Evolutionary conservation across 2,329 filamentous ascomycete genomes (phyloP).

Genomic region (Keithomyces neogunnii): DNA sequence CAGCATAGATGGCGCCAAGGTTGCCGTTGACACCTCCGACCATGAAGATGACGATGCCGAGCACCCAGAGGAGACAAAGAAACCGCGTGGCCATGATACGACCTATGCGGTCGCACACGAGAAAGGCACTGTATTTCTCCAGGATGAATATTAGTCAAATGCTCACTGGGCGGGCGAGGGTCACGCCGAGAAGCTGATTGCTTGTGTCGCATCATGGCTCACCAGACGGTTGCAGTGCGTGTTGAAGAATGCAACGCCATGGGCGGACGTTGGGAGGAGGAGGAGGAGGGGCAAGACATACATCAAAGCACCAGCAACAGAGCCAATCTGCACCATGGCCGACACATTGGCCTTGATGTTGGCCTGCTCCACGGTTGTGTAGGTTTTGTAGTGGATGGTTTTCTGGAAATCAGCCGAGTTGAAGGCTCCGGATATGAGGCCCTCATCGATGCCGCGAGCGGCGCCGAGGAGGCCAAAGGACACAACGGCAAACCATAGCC

Average conservation of each 20-base stretch:
- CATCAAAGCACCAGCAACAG: constrained; percentile 60
- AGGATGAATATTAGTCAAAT: neutral
- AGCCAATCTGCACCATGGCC: constrained; percentile 74
- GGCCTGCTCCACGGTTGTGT: constrained; percentile 44
- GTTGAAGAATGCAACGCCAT: too few species aligned
- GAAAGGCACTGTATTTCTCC: constrained; percentile 38
- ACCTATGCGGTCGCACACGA: constrained; percentile 52
- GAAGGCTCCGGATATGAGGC: constrained; percentile 65
- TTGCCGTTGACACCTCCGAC: constrained; percentile 39
- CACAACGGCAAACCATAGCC: constrained; percentile 67
- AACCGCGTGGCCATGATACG: constrained; percentile 53
- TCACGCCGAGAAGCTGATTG: too few species aligned
- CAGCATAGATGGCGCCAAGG: constrained; percentile 52
- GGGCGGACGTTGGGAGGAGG: too few species aligned
- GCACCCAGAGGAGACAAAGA: constrained; percentile 47
- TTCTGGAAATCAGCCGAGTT: constrained; percentile 55
- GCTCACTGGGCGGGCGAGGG: too few species aligned
- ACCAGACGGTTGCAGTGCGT: too few species aligned
- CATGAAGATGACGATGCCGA: constrained; percentile 52
- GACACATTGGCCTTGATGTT: constrained; percentile 71
- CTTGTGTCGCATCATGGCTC: too few species aligned
- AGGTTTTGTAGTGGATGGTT: constrained; percentile 48
- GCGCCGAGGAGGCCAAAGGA: constrained; percentile 70
- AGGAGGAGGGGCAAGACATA: constrained; percentile 15
- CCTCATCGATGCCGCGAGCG: constrained; percentile 72